phyloP scores from a whole-genome alignment of 306 rosid genomes.

The Carpinus fangiana region DNA sequence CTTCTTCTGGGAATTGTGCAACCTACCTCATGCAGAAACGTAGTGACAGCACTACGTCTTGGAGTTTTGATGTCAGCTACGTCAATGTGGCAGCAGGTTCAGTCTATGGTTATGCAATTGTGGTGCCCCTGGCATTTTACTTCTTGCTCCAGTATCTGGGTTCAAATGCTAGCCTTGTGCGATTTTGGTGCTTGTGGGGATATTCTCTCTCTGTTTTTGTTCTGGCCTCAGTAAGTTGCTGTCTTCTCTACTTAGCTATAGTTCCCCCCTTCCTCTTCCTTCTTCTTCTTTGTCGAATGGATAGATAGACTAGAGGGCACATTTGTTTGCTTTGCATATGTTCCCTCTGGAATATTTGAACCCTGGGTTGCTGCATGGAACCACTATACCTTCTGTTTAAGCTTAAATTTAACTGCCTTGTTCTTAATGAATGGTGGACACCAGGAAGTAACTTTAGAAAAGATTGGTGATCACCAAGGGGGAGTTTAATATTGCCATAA shows the following conservation, averaged over 20 bases:
- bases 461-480: background rate
- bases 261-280: background rate
- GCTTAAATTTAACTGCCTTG: background rate
- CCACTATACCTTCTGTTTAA: background rate
- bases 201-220: constrained; percentile 89
- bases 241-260: constrained; percentile 8
- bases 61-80: constrained; percentile 88
- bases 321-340: background rate
- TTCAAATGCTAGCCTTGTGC: constrained; percentile 67
- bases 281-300: background rate
- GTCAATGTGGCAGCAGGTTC: constrained; percentile 73
- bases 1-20: constrained; percentile 89
- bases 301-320: background rate
- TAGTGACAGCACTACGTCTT: constrained; percentile 46
- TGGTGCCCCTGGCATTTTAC: constrained; percentile 85
- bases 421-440: background rate
- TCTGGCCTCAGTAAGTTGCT: constrained; percentile 74
- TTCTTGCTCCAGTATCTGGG: constrained; percentile 87
- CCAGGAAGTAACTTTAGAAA: background rate
- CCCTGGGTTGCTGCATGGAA: background rate
- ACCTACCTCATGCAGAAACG: constrained; percentile 80
- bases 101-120: constrained; percentile 77
- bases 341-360: background rate
- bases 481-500: background rate
- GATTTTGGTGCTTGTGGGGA: constrained; percentile 99